Base-by-base conservation (phyloP, 2,329 filamentous ascomycete genomes). In the Biscogniauxia mediterranea region DNA sequence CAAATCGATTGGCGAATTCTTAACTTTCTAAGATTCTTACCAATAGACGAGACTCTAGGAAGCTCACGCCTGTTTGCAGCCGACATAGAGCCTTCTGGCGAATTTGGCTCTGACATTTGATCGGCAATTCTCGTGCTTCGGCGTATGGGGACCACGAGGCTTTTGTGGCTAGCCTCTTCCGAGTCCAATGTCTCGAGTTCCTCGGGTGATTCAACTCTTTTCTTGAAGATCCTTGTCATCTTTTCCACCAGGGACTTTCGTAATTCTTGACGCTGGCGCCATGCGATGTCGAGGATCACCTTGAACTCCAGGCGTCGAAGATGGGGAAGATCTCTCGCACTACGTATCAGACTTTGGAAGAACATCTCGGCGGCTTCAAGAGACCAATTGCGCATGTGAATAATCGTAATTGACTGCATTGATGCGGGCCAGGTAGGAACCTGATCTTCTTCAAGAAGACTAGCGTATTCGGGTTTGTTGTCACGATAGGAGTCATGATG, bases 261-360 rank as follows among this genome's bases (percentile, higher is more conserved):
- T 70, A 97, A 89, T n/a, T 83, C 83, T 19, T 90, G 90, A 51
- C 94, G 86, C 71, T 92, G 86, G 63, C 92, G 88, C 91, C 93
- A 97, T 11, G 90, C 88, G 53, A 87, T 84, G 70, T 93, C 87
- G 54, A 97, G 80, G 74, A 92, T 94, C 1, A 89, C 88, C 69
- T 89, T 91, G 66, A 97, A 84, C 1, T 85, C 82, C 11, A 97
- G 78, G 52, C 83, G 81, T 8, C 92, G 88, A 23, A 98, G 82
- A 61, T 86, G 78, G 0, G 82, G 85, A 21, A 98, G 74, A 2
- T 83, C 76, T 1, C 82, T 78, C 0, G 93, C 92, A 55, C 85
- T 86, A 61, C 93, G 83, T 21, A 94, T 83, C 1, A 98, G 80
- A 17, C 92, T 95, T 50, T 85, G 83, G 67, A 97, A 90, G 68